phyloP scores from a whole-genome alignment of 495 filamentous ascomycete genomes.

The Mytilinidion resinicola region DNA sequence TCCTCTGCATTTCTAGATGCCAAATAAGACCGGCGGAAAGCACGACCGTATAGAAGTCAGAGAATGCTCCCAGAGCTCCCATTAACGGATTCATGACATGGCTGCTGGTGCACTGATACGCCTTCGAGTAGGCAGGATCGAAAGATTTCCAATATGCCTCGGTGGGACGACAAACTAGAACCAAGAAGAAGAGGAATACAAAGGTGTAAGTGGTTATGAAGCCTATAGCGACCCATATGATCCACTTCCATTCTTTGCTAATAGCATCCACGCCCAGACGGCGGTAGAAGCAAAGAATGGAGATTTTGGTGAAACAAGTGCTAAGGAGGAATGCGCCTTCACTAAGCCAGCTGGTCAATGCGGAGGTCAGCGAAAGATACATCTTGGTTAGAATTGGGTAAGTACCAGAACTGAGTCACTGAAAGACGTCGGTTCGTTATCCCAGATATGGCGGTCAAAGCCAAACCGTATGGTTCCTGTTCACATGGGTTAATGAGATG shows the following conservation, averaged over 20 bases:
- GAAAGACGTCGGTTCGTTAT: slow-evolving; percentile 12
- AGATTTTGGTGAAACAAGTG: slow-evolving; percentile 28
- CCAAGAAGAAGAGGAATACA: slow-evolving; percentile 5
- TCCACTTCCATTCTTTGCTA: slow-evolving; percentile 8
- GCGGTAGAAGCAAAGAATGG: slow-evolving; percentile 30
- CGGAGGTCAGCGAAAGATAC: neutral
- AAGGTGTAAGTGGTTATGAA: slow-evolving; percentile 21
- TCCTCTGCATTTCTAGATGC: slow-evolving; percentile 21
- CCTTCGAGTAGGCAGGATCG: slow-evolving; percentile 1
- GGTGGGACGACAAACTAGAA: slow-evolving; percentile 25
- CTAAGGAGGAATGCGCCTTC: slow-evolving; percentile 27
- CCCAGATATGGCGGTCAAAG: slow-evolving; percentile 32
- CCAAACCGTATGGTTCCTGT: slow-evolving; percentile 20
- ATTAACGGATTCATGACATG: slow-evolving; percentile 22
- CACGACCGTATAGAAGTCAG: slow-evolving; percentile 27
- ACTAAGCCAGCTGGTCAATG: slow-evolving; percentile 25
- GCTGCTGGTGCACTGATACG: slow-evolving; percentile 24
- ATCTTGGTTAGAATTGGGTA: neutral
- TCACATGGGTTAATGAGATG: neutral
- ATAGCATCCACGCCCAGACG: slow-evolving; percentile 23
- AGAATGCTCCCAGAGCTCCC: slow-evolving; percentile 19
- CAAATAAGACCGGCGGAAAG: slow-evolving; percentile 27
- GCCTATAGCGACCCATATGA: slow-evolving; percentile 23
- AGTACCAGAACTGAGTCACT: slow-evolving; percentile 19
- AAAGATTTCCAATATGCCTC: slow-evolving; percentile 30